Conservation (phyloP, 768 basidiomycete genomes). For the Phaeolepiota aurea region DNA sequence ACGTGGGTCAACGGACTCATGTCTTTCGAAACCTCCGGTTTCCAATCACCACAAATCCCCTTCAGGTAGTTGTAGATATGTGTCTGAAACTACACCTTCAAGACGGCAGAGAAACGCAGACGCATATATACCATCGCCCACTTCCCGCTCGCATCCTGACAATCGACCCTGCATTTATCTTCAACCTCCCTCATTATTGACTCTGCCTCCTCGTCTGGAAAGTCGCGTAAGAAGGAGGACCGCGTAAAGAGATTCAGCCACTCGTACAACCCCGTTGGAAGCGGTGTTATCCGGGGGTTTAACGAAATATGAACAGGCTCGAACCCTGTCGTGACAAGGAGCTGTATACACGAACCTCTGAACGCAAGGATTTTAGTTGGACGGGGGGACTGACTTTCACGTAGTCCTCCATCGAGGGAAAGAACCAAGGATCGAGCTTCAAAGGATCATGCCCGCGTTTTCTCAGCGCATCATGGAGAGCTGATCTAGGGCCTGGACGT, state of each 20-base stretch:
- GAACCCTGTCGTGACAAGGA: constrained; percentile 51
- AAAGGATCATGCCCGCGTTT: constrained; percentile 50
- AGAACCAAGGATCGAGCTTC: constrained; percentile 75
- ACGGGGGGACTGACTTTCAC: constrained; percentile 28
- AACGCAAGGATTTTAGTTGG: constrained; percentile 1
- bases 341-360: constrained; percentile 21
- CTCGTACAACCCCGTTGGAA: constrained; percentile 43
- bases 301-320: constrained; percentile 43
- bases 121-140: constrained; percentile 74
- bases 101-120: constrained; percentile 51
- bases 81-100: constrained; percentile 17
- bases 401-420: constrained; percentile 68
- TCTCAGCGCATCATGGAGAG: constrained; percentile 45
- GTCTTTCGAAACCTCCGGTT: too few species aligned
- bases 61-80: too few species aligned
- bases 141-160: constrained; percentile 45
- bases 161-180: constrained; percentile 46
- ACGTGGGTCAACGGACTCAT: too few species aligned
- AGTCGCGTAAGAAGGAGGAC: constrained; percentile 44
- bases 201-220: constrained; percentile 45
- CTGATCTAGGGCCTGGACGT: constrained; percentile 49
- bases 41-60: too few species aligned
- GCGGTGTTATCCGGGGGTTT: constrained; percentile 45
- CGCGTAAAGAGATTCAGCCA: constrained; percentile 68
- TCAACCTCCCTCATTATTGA: constrained; percentile 57